Evolutionary conservation across 2,329 filamentous ascomycete species (phyloP), one percentile per base, ranked within the genome.

Genomic region (Thelonectria discophora): DNA sequence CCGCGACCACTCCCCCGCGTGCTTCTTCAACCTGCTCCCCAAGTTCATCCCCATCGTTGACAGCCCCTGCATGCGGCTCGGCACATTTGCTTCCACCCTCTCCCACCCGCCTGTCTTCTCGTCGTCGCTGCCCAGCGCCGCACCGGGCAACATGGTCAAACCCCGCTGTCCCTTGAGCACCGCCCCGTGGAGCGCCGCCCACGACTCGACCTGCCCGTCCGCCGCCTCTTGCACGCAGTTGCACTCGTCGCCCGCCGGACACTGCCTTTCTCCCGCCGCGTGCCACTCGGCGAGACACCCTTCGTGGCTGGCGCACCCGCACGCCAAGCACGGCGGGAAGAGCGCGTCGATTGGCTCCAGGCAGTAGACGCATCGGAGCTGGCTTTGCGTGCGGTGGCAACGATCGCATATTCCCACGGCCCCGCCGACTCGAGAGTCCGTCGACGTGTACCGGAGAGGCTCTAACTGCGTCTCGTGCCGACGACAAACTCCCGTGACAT

Each of bases 181-280:
- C 11, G 74, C 77, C 7, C 74, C 76, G 34, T 75, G 73, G 0
- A 79, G 69, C 3, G 85, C 86, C 0, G 83, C 82, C 84, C 87
- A 88, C 18, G 84, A 86, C 72, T 89, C 87, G 9, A 89, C 82
- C 42, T 86, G 79, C 1, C 85, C 86, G 48, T 78, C 81, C 58
- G 78, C 79, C 1, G 87, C 86, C 64, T 88, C 83, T 13, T 83
- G 79, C 0, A 83, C 79, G 67, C 88, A 90, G 60, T 85, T 79
- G 69, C 88, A 90, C 70, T 89, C 88, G 69, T 89, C 88, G 1
- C 87, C 87, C 0, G 86, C 87, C 0, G 87, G 86, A 58, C 88
- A 90, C 48, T 82, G 75, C 1, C 76, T 82, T 72, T 87, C 85
- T 20, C 84, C 84, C 6, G 81, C 80, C 7, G 78, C 81, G 65